These are phyloP conservation scores for Solanum pinnatisectum DNA, from an alignment of 257 asterid genomes.

Conservation along the genomic window DNA sequence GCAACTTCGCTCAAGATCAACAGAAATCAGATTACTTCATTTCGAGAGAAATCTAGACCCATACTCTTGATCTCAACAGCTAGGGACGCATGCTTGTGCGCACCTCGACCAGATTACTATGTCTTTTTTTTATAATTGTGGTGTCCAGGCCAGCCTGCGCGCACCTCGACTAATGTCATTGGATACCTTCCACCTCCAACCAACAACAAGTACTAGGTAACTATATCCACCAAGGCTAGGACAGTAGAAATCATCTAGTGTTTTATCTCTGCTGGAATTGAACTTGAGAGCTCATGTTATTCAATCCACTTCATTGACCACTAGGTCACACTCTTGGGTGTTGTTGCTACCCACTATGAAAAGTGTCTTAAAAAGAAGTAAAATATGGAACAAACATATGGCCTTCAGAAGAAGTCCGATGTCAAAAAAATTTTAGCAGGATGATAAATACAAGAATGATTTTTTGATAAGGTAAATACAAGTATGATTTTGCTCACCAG, in stretches of 20 bases:
- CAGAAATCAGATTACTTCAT: neutral
- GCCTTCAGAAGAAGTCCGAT: neutral
- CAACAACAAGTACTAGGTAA: neutral
- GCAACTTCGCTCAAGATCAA: neutral
- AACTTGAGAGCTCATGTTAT: neutral
- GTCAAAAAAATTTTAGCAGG: neutral
- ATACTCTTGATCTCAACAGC: neutral
- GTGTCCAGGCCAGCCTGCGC: neutral
- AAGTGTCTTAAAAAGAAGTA: neutral
- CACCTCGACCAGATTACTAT: neutral
- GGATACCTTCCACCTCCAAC: neutral
- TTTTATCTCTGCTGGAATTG: neutral
- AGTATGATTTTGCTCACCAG: constrained; percentile 45
- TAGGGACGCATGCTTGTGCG: neutral
- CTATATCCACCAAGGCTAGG: neutral
- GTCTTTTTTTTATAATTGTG: too few species aligned
- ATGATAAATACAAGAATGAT: neutral
- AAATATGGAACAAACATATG: neutral
- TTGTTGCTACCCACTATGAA: neutral
- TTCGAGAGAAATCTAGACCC: neutral
- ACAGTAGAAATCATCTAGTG: neutral
- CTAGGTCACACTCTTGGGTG: neutral
- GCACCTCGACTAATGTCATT: neutral
- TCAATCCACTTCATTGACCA: neutral
- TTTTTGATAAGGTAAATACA: neutral